Evolutionary conservation across 139 green algal species (phyloP).

Genomic region (Haematococcus sp.): DNA sequence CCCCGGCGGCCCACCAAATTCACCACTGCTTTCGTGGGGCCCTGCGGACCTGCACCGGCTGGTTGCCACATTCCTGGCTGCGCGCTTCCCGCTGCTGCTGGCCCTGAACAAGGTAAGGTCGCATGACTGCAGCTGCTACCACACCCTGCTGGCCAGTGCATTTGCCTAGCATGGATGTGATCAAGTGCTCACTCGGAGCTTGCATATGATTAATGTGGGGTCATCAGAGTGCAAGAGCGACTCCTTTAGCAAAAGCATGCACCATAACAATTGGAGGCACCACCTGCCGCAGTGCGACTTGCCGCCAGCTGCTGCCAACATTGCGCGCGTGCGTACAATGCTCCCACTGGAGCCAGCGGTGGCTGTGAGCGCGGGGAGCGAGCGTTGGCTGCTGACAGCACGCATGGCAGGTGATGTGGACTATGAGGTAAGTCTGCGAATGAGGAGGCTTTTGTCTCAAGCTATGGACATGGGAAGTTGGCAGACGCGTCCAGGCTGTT

Average conservation of each 20-base stretch:
- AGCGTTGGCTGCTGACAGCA: slow-evolving; percentile 35
- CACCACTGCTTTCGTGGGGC: slow-evolving; percentile 30
- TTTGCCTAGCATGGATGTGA: neutral
- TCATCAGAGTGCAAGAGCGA: neutral
- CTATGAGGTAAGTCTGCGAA: neutral
- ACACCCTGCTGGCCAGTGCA: no score
- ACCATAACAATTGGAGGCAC: no score
- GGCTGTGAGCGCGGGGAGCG: slow-evolving; percentile 37
- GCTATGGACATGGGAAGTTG: no score
- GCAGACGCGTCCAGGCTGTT: no score
- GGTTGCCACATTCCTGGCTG: slow-evolving; percentile 51
- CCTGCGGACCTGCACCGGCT: slow-evolving; percentile 47
- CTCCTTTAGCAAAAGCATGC: neutral
- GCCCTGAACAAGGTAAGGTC: slow-evolving; percentile 54
- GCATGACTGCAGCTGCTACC: neutral
- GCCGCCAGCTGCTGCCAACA: slow-evolving; percentile 19
- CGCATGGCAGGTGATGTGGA: neutral
- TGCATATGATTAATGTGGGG: neutral
- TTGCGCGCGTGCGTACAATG: slow-evolving; percentile 30
- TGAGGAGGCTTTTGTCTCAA: neutral
- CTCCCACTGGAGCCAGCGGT: slow-evolving; percentile 46
- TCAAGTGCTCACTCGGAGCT: neutral
- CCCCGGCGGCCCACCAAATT: no score
- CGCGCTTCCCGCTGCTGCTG: slow-evolving; percentile 56
- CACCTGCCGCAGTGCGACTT: slow-evolving; percentile 45